Base-by-base conservation (phyloP, 108 stramenopile species). In the Aurantiochytrium sp. region DNA sequence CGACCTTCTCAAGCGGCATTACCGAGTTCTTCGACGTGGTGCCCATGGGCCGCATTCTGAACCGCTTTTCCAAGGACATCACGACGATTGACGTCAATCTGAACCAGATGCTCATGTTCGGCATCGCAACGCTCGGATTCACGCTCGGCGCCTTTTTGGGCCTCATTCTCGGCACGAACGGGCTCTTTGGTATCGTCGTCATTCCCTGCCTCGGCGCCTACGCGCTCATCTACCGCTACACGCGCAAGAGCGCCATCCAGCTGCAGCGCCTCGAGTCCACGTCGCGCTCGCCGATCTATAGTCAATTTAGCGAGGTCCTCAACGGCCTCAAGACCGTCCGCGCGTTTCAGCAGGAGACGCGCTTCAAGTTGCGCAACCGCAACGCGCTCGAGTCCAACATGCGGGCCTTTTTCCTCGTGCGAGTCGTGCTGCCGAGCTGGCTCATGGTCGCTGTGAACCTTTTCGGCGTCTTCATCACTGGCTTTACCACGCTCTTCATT, bases 71-170 rank as follows among this genome's bases (percentile, higher is more conserved):
- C 89, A 95, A 94, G 90, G 98, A 99, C 89, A 88, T 97, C 59
- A 95, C 96, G 88, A 97, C 96, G 3, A 88, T 98, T 19, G 99
- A 99, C 90, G 95, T 96, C 81, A 87, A 95, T 53, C 92, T 99
- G 8, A 91, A 96, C 30, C 91, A 96, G 4, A 55, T 95, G 4
- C 87, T 95, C 65, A 95, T 91, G 39, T 97, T 96, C 3, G 55
- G 55, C 37, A 55, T 87, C 97, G n/a, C 22, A 55, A 4, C 97
- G 95, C 0, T 37, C 95, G 59, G 85, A 92, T 36, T 37, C 54
- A 4, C 95, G 96, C 3, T 94, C 27, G 93, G 93, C 69, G 94
- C 95, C 4, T 65, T 97, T 42, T 55, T 94, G 37, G 95, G 96
- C 21, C 92, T 97, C 24, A 92, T 92, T 8, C 32, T 85, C 37